phyloP scores from a whole-genome alignment of 2,329 filamentous ascomycete species.

The Trichoderma hamatum region DNA sequence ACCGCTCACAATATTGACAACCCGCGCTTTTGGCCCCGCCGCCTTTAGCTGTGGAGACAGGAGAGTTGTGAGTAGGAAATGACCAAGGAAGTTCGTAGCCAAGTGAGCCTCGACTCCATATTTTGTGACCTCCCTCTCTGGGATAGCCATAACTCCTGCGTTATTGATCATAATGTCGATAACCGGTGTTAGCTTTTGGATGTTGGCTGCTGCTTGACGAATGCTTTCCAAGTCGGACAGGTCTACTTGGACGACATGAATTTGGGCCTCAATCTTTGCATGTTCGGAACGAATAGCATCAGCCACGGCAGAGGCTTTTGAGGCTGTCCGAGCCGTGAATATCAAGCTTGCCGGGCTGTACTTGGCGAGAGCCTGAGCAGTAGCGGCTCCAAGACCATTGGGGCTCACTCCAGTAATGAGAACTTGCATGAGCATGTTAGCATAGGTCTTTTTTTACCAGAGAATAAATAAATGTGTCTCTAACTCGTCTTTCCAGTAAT shows the following conservation, averaged over 20 bases:
- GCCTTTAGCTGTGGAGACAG: background rate
- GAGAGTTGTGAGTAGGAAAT: constrained; percentile 8
- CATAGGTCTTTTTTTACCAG: background rate
- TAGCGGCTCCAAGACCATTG: constrained; percentile 20
- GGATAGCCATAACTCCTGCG: constrained; percentile 16
- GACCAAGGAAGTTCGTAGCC: constrained; percentile 15
- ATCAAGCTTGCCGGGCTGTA: constrained; percentile 13
- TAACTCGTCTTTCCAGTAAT: constrained; percentile 16
- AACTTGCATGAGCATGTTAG: background rate
- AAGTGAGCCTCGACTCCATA: background rate
- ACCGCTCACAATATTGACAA: constrained; percentile 20
- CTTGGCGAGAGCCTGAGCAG: constrained; percentile 14
- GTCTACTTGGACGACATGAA: constrained; percentile 3
- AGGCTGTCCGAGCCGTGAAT: constrained; percentile 16
- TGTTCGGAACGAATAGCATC: background rate
- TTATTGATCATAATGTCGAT: constrained; percentile 22
- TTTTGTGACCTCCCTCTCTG: background rate
- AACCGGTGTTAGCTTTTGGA: background rate
- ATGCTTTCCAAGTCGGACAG: background rate
- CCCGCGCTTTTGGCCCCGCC: background rate
- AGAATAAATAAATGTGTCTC: background rate
- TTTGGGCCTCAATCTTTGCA: background rate
- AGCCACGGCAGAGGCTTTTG: constrained; percentile 16
- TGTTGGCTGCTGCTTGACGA: background rate
- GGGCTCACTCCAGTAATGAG: constrained; percentile 26